Conservation (phyloP, 1,139 yeast genomes). For the Geotrichum candidum region DNA sequence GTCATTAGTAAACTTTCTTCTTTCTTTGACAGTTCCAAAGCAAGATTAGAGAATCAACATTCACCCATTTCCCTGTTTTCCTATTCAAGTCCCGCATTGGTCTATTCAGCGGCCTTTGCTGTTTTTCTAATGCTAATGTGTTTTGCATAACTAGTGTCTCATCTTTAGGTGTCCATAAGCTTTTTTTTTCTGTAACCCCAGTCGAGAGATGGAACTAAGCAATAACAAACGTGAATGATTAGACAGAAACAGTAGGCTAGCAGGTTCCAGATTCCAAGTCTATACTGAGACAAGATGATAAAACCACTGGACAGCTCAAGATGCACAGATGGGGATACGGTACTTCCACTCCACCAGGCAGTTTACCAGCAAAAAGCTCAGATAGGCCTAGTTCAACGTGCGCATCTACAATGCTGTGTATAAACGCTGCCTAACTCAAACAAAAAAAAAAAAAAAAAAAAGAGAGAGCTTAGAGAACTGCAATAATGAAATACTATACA, state of each 20-base stretch:
- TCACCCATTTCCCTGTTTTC: too few relatives aligned
- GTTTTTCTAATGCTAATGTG: too few relatives aligned
- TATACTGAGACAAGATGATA: not conserved
- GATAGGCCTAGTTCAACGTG: not conserved
- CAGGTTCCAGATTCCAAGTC: not conserved
- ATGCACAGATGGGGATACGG: not conserved
- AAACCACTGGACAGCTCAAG: not conserved
- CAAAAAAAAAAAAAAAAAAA: too few relatives aligned
- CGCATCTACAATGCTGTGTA: not conserved
- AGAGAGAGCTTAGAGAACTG: not conserved
- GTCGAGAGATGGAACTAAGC: too few relatives aligned
- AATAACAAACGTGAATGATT: not conserved
- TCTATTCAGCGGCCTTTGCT: too few relatives aligned
- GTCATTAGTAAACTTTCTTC: too few relatives aligned
- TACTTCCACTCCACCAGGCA: too few relatives aligned
- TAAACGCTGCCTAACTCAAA: not conserved
- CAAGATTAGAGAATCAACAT: too few relatives aligned
- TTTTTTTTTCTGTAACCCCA: not conserved
- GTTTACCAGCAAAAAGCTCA: not conserved
- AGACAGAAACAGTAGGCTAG: not conserved
- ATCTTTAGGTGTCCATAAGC: not conserved
- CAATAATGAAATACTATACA: not conserved
- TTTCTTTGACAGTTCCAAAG: too few relatives aligned
- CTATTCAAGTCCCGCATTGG: too few relatives aligned
- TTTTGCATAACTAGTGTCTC: too few relatives aligned